phyloP scores from a whole-genome alignment of 169 alveolate genomes.

The Neospora caninum region DNA sequence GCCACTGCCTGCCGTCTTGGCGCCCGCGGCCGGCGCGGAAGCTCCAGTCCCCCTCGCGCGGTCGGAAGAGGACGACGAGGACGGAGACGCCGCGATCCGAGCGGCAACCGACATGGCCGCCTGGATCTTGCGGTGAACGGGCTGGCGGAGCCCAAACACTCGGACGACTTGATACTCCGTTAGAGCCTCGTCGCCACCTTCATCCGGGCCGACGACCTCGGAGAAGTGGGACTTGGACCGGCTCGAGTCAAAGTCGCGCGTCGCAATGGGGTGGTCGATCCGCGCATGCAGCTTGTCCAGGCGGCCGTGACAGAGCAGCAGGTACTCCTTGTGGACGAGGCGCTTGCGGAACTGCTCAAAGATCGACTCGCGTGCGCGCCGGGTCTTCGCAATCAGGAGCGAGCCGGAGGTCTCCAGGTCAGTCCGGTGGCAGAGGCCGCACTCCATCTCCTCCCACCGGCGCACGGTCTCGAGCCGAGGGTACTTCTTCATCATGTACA shows the following conservation, averaged over 20 bases:
- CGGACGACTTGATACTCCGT: slow-evolving; percentile 76
- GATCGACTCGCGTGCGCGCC: slow-evolving; percentile 75
- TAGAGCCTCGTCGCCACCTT: slow-evolving; percentile 80
- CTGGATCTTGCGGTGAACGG: slow-evolving; percentile 39
- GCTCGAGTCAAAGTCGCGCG: slow-evolving; percentile 73
- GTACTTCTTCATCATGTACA: slow-evolving; percentile 76
- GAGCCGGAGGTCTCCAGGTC: slow-evolving; percentile 80
- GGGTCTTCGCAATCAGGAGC: slow-evolving; percentile 76
- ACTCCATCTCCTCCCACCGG: slow-evolving; percentile 79
- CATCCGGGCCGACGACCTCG: slow-evolving; percentile 73
- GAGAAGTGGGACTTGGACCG: slow-evolving; percentile 77
- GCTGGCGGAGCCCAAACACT: slow-evolving; percentile 61
- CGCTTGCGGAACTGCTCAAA: slow-evolving; percentile 79
- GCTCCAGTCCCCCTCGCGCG: neutral
- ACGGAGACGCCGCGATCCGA: slow-evolving; percentile 57
- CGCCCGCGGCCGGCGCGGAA: neutral
- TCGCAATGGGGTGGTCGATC: slow-evolving; percentile 75
- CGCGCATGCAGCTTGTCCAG: slow-evolving; percentile 70
- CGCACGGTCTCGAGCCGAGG: slow-evolving; percentile 77
- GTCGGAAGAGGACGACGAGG: slow-evolving; percentile 20
- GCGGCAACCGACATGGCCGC: slow-evolving; percentile 59
- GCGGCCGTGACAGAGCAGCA: slow-evolving; percentile 78
- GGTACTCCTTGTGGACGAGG: slow-evolving; percentile 76
- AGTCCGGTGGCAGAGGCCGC: slow-evolving; percentile 80
- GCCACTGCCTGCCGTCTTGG: slow-evolving; percentile 59